Evolutionary conservation across 306 rosid species (phyloP).

Genomic region (Abrus pulchellus): DNA sequence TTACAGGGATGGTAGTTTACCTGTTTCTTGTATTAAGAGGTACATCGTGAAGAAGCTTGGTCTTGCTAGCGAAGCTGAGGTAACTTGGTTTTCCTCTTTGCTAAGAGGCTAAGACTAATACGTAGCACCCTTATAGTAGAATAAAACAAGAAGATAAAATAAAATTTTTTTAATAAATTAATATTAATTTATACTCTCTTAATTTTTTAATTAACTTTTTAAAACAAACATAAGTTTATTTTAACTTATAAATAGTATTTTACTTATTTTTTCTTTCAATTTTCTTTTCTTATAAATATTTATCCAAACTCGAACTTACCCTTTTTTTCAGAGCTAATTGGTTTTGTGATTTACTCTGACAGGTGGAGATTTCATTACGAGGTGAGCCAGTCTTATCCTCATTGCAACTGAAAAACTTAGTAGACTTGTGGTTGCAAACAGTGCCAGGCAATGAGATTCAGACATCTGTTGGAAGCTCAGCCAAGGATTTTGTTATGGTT

Average conservation of each 20-base stretch:
- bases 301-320: too few relatives aligned
- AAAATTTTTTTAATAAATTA: too few relatives aligned
- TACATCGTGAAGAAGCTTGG: slow-evolving; percentile 62
- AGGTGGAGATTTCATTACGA: slow-evolving; percentile 68
- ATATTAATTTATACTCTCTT: too few relatives aligned
- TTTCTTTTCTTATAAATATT: too few relatives aligned
- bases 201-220: too few relatives aligned
- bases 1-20: slow-evolving; percentile 60
- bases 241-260: too few relatives aligned
- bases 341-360: not conserved
- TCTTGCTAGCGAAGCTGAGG: slow-evolving; percentile 73
- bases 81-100: slow-evolving; percentile 41
- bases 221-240: too few relatives aligned
- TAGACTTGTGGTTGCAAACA: slow-evolving; percentile 64
- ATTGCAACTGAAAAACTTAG: slow-evolving; percentile 52
- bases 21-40: slow-evolving; percentile 60
- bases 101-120: not conserved
- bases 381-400: slow-evolving; percentile 62
- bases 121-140: too few relatives aligned
- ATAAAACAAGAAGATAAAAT: too few relatives aligned
- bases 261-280: too few relatives aligned
- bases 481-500: slow-evolving; percentile 71
- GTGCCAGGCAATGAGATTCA: slow-evolving; percentile 47
- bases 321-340: not conserved
- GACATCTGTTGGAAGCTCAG: slow-evolving; percentile 62